A percentile compares a stretch with the other conserved stretches of the same genome.
Conservation (phyloP, 768 basidiomycete species). For the Tricholoma matsutake region DNA sequence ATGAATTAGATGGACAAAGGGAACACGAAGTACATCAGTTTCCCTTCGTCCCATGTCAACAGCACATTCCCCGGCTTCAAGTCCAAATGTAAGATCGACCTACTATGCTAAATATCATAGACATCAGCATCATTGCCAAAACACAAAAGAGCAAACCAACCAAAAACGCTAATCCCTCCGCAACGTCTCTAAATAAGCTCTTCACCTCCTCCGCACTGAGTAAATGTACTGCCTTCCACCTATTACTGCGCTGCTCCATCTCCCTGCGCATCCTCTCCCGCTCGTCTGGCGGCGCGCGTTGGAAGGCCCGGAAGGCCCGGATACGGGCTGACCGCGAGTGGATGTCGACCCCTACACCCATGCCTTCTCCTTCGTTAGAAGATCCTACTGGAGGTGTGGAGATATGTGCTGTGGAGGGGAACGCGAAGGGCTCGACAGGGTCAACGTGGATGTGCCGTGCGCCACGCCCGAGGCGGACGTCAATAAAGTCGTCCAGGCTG, state of each 20-base stretch:
- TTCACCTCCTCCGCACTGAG: conserved; percentile 82
- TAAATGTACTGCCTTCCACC: conserved; percentile 78
- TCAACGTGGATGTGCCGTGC: conserved; percentile 47
- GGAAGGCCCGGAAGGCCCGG: conserved; percentile 69
- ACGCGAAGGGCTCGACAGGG: conserved; percentile 26
- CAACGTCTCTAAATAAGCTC: conserved; percentile 80
- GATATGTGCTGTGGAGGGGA: conserved; percentile 25
- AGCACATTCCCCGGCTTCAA: conserved; percentile 94
- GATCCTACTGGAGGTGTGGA: background rate
- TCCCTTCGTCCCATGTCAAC: conserved; percentile 86
- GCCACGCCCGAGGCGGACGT: conserved; percentile 67
- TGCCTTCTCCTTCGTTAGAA: conserved; percentile 15
- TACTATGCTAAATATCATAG: conserved; percentile 54
- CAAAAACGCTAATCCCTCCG: conserved; percentile 83
- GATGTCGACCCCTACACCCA: conserved; percentile 17
- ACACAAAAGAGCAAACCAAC: conserved; percentile 39
- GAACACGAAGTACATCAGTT: conserved; percentile 57
- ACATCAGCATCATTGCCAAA: conserved; percentile 2
- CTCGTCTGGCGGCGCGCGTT: conserved; percentile 61
- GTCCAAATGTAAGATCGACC: conserved; percentile 88
- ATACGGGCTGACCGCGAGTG: conserved; percentile 71
- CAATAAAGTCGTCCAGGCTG: conserved; percentile 84
- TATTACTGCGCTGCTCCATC: conserved; percentile 35
- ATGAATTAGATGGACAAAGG: background rate
- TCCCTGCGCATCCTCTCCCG: conserved; percentile 56